These are phyloP conservation scores for Phytophthora nicotianae DNA, from an alignment of 352 stramenopile species.

Conservation along the genomic window DNA sequence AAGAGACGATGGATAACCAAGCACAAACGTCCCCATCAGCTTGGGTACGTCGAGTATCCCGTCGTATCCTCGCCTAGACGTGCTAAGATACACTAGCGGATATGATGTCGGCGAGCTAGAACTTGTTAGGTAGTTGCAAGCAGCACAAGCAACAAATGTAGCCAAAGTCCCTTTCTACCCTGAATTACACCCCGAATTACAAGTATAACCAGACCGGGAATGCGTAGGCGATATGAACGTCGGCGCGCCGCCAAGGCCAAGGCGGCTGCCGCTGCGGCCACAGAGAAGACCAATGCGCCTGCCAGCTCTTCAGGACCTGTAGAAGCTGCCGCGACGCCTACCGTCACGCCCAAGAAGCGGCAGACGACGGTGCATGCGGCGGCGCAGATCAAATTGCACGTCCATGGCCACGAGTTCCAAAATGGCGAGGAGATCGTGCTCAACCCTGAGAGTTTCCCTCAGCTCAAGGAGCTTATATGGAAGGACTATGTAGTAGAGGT, in stretches of 20 bases:
- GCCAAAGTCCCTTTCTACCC: conserved; percentile 1
- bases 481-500: conserved; percentile 86
- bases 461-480: conserved; percentile 65
- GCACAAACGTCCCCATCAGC: not conserved
- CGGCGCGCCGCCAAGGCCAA: conserved; percentile 51
- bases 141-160: conserved; percentile 12
- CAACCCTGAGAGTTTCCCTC: conserved; percentile 82
- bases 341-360: conserved; percentile 38
- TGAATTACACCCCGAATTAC: conserved; percentile 15
- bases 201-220: conserved; percentile 14
- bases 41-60: conserved; percentile 1
- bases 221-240: conserved; percentile 59
- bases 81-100: conserved; percentile 9
- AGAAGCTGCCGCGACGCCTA: not conserved
- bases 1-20: not conserved
- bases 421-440: conserved; percentile 81
- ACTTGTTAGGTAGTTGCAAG: not conserved
- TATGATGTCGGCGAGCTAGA: conserved; percentile 9
- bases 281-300: conserved; percentile 15
- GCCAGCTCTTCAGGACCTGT: not conserved
- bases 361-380: conserved; percentile 53
- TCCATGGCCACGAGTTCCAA: conserved; percentile 85
- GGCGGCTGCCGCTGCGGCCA: conserved; percentile 18
- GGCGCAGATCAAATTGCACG: conserved; percentile 79
- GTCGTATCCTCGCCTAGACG: not conserved